A percentile compares a stretch with the other conserved stretches of the same genome.
Evolutionary conservation across 2,329 filamentous ascomycete genomes (phyloP).

Genomic region (Immersiporthe knoxdaviesiana): DNA sequence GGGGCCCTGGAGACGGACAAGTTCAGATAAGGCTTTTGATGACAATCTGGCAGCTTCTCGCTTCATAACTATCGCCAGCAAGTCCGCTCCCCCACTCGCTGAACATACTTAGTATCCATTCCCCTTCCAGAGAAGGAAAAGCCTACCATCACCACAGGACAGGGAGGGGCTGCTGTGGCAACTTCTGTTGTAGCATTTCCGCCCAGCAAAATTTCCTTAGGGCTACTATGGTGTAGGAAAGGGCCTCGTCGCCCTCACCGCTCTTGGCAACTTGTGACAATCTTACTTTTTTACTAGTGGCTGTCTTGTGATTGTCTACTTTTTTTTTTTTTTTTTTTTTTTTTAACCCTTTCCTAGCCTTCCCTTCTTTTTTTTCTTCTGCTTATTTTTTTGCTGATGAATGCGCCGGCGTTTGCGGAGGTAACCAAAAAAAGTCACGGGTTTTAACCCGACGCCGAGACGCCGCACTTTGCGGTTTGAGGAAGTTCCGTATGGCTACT

Average conservation of each 20-base stretch:
- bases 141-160: neutral
- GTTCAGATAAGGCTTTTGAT: slow-evolving; percentile 4
- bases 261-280: neutral
- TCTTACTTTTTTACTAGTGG: neutral
- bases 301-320: neutral
- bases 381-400: neutral
- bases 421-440: neutral
- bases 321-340: too few relatives aligned
- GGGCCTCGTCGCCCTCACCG: neutral
- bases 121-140: neutral
- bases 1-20: neutral
- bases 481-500: neutral
- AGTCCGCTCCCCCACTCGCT: neutral
- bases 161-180: too few relatives aligned
- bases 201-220: neutral
- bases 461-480: neutral
- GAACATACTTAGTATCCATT: neutral
- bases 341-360: too few relatives aligned
- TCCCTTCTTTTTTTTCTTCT: neutral
- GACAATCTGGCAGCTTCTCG: neutral
- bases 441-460: neutral
- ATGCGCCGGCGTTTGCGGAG: neutral
- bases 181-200: neutral
- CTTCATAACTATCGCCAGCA: neutral
- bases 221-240: neutral